Base-by-base conservation (phyloP, 495 filamentous ascomycete genomes). In the Niebla homalea region DNA sequence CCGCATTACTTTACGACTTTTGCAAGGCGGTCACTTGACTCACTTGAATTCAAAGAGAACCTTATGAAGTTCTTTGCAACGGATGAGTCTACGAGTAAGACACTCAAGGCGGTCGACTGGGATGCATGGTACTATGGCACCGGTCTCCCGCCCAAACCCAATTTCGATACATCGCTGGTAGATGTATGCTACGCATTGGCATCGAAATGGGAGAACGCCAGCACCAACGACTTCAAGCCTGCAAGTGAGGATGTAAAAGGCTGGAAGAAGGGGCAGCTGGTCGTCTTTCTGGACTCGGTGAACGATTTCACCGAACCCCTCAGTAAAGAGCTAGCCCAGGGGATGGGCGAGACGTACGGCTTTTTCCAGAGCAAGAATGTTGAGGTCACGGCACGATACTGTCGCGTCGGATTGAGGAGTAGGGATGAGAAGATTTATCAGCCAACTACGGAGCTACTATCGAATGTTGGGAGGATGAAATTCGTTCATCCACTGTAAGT, bases 401-500 rank as follows among this genome's bases (percentile, higher is more conserved):
- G 84, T 53, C 72, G 75, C 47, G 75, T 95, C 22, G 87, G 85
- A 2, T 72, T 98, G 60, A 79, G 76, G 57, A 80, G 88, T 3
- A 78, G 77, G 43, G 83, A 84, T 55, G 63, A 72, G 53, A 75
- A 64, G 25, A 71, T 84, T 2, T 83, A 88, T 55, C 62, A 77
- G 36, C 78, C 81, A 0, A 77, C 87, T 0, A 80, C 80, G 5
- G 79, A 86, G 45, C 70, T 94, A 15, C 70, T 96, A 36, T 83
- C 86, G 4, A 73, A 72, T 15, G 87, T 94, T 53, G 90, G 90
- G 4, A 76, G 92, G 45, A 95, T 98, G 90, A 98, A 98, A 74
- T 96, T 90, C 64, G 88, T 95, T 48, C 74, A 88, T 52, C 85
- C 89, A 46, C 64, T 98, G 64, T 81, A 67, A 65, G 70, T 58